phyloP scores from a whole-genome alignment of 2,329 filamentous ascomycete species.

The Fusarium sp. region DNA sequence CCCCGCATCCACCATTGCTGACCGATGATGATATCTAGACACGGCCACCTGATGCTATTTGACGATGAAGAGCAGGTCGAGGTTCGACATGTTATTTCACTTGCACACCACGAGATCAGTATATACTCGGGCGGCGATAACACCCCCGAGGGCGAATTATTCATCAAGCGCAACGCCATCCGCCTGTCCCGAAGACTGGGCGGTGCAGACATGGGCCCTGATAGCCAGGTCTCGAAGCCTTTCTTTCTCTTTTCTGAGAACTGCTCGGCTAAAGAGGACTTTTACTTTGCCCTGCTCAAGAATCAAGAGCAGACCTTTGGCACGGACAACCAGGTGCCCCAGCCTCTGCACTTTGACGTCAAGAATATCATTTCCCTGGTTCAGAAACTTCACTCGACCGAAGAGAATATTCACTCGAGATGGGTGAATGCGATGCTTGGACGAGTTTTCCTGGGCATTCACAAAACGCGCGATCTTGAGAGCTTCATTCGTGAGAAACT shows the following conservation, averaged over 20 bases:
- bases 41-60: conserved; percentile 97
- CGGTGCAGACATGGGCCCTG: conserved; percentile 65
- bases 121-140: conserved; percentile 83
- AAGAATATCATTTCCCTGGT: conserved; percentile 91
- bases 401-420: conserved; percentile 88
- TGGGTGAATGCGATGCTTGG: conserved; percentile 96
- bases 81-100: conserved; percentile 93
- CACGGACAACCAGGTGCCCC: conserved; percentile 68
- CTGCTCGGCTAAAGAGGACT: conserved; percentile 96
- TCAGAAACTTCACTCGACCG: conserved; percentile 89
- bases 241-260: conserved; percentile 97
- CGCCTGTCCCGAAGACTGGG: conserved; percentile 76
- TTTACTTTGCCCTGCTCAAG: conserved; percentile 91
- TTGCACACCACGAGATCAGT: conserved; percentile 87
- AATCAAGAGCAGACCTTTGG: conserved; percentile 80
- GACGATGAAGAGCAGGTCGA: conserved; percentile 96
- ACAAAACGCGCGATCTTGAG: conserved; percentile 86
- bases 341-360: conserved; percentile 81
- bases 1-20: conserved; percentile 16
- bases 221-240: conserved; percentile 75
- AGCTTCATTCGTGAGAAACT: conserved; percentile 85
- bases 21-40: conserved; percentile 61
- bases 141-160: conserved; percentile 92
- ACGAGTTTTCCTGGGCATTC: conserved; percentile 86
- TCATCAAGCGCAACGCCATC: conserved; percentile 93